Evolutionary conservation across 805 yeast species (phyloP), one percentile per base, ranked within the genome.

Genomic region (Wickerhamomyces xylosicus): DNA sequence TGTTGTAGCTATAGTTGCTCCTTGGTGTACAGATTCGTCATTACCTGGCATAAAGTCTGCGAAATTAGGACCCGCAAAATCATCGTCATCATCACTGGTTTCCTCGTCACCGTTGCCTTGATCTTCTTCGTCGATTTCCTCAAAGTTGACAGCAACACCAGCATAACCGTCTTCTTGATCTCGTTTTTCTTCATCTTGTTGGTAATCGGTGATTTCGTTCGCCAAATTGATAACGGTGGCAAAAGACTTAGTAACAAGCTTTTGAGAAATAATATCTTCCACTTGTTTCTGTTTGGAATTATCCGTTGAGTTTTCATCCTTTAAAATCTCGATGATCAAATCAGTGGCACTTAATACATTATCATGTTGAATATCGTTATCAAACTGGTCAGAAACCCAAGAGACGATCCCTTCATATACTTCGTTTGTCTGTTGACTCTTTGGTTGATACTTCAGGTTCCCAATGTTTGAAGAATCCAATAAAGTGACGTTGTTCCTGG

Each of bases 301-400:
- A 16, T 72, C 77, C 1, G 66, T 57, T 1, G 58, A 41, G 1
- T 57, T 62, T 2, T 67, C 76, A 37, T 66, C 64, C 47, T 72
- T 77, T 42, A 82, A 49, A 1, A 70, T 58, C 45, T 72, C 80
- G 31, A 85, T 48, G 0, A 79, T 52, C 3, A 79, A 63, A 53
- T 84, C 92, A 2, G 85, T 74, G 4, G 87, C 84, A 3, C 92
- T 79, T 17, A 77, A 54, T 2, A 86, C 67, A 2, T 77, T 72
- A 33, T 77, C 84, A 40, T 82, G 86, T 8, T 89, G 74, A n/a
- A 84, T 73, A 54, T 87, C 97, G 36, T 66, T 67, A 11, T 79
- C 82, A 31, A 83, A 58, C 15, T 66, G 62, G 3, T 61, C 55
- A 5, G 71, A 66, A 4, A 83, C 72, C 76, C 84, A 75, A 0